A percentile compares a stretch with the other conserved stretches of the same genome.
Evolutionary conservation across 768 basidiomycete species (phyloP).

Genomic region (Tricholomella constricta): DNA sequence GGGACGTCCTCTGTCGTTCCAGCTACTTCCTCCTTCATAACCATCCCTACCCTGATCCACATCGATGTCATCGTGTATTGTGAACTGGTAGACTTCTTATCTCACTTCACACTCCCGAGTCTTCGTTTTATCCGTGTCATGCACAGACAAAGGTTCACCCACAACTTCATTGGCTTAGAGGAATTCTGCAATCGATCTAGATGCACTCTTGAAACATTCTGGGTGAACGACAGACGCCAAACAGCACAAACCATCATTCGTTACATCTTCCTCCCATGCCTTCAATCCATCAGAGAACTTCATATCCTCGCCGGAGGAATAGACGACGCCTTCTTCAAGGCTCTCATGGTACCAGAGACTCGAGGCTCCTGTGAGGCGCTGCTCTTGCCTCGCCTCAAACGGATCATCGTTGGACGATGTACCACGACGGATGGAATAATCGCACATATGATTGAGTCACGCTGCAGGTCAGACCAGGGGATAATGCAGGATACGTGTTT

Average conservation of each 20-base stretch:
- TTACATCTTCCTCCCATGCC: constrained; percentile 1
- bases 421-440: not conserved
- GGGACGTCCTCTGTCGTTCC: not conserved
- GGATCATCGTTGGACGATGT: constrained; percentile 1
- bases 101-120: constrained; percentile 1
- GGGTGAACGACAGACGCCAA: constrained; percentile 2
- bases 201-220: constrained; percentile 3
- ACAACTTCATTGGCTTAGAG: not conserved
- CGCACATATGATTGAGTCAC: not conserved
- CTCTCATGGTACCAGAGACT: not conserved
- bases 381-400: constrained; percentile 3
- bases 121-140: constrained; percentile 1
- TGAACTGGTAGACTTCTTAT: constrained; percentile 4
- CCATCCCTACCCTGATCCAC: not conserved
- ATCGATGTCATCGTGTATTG: constrained; percentile 2
- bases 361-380: not conserved
- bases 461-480: constrained; percentile 1
- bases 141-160: not conserved
- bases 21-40: not conserved
- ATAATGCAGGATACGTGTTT: not conserved
- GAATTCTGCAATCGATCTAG: constrained; percentile 4
- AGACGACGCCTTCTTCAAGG: not conserved
- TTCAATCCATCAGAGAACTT: not conserved
- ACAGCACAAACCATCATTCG: not conserved
- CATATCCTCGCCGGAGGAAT: not conserved